These are phyloP conservation scores for Neonectria sp. DNA, from an alignment of 2,329 filamentous ascomycete genomes.

Conservation along the genomic window DNA sequence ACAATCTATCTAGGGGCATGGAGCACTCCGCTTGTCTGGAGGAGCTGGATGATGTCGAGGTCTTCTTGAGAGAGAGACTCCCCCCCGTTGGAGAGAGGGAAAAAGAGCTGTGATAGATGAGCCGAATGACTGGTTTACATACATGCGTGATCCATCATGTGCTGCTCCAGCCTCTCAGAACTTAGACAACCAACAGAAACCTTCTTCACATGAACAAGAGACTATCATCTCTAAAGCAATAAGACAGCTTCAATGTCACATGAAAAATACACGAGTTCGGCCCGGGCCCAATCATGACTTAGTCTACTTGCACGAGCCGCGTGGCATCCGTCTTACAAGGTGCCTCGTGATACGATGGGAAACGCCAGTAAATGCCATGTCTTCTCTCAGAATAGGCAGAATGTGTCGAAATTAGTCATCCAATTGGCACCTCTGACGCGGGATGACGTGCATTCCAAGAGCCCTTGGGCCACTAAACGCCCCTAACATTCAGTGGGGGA, in stretches of 20 bases:
- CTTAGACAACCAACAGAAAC: conserved; percentile 3
- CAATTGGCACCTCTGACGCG: conserved; percentile 28
- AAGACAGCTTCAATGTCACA: conserved; percentile 19
- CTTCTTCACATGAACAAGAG: neutral
- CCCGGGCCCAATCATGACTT: conserved; percentile 17
- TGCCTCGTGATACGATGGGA: conserved; percentile 18
- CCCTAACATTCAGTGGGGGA: conserved; percentile 34
- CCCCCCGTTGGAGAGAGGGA: conserved; percentile 47
- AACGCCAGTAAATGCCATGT: neutral
- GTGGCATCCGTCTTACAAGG: conserved; percentile 18
- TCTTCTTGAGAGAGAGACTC: conserved; percentile 63
- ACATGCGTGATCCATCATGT: neutral
- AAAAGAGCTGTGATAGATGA: conserved; percentile 18
- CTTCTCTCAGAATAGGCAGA: conserved; percentile 11
- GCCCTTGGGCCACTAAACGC: conserved; percentile 37
- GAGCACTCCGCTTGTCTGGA: conserved; percentile 81
- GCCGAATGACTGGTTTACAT: neutral
- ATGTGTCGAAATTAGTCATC: conserved; percentile 5
- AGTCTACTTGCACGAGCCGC: conserved; percentile 9
- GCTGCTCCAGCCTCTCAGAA: neutral
- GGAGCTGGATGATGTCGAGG: conserved; percentile 88
- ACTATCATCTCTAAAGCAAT: neutral
- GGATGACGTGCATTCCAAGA: conserved; percentile 43
- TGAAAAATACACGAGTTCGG: conserved; percentile 19
- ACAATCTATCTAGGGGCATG: conserved; percentile 68